Evolutionary conservation across 169 alveolate species (phyloP).

Genomic region (Eimeria mitis): DNA sequence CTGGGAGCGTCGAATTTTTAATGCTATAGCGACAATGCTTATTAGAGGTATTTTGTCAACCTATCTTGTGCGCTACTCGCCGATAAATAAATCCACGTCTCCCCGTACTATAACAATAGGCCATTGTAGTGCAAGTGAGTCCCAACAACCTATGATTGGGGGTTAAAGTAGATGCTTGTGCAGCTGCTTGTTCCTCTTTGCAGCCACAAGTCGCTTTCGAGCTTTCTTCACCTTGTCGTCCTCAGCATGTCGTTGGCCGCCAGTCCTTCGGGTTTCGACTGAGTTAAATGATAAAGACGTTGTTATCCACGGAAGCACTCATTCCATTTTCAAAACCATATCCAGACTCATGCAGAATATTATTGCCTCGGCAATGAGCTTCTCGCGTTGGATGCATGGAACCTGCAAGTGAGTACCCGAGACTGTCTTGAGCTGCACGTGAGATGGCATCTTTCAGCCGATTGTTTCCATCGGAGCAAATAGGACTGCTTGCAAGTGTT

Average conservation of each 20-base stretch:
- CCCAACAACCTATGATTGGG: neutral
- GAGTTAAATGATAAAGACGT: slow-evolving; percentile 91
- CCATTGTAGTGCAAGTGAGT: neutral
- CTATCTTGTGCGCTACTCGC: neutral
- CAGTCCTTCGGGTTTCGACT: slow-evolving; percentile 84
- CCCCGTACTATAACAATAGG: neutral
- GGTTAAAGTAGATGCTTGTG: neutral
- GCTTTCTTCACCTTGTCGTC: slow-evolving; percentile 83
- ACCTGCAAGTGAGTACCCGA: slow-evolving; percentile 86
- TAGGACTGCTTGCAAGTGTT: neutral
- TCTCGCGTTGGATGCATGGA: slow-evolving; percentile 95
- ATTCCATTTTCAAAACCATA: slow-evolving; percentile 90
- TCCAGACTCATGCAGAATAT: slow-evolving; percentile 92
- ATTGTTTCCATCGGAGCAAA: neutral
- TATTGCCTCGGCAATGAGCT: slow-evolving; percentile 89
- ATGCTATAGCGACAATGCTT: slow-evolving; percentile 95
- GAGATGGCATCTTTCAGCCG: no score
- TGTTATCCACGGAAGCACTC: slow-evolving; percentile 91
- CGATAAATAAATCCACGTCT: neutral
- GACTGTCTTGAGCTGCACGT: neutral
- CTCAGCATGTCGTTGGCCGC: slow-evolving; percentile 78
- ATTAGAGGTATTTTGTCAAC: slow-evolving; percentile 88
- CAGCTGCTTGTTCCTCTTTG: slow-evolving; percentile 79
- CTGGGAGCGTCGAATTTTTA: slow-evolving; percentile 96
- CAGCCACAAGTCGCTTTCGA: slow-evolving; percentile 87